Evolutionary conservation across 805 yeast genomes (phyloP).

Genomic region (Kregervanrija delftensis): DNA sequence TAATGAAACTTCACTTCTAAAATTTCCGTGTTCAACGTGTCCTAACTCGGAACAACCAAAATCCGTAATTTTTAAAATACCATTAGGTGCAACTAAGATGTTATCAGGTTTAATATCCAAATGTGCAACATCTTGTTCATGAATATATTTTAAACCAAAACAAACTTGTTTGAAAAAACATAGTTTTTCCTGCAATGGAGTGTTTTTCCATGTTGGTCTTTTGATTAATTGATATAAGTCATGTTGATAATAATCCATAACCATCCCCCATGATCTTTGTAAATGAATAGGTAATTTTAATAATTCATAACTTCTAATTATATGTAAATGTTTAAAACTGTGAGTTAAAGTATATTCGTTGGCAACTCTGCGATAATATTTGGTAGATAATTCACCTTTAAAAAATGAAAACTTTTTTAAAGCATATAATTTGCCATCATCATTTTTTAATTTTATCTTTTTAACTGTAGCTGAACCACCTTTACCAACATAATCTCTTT

Average conservation of each 20-base stretch:
- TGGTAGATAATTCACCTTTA: slow-evolving; percentile 35
- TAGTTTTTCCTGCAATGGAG: slow-evolving; percentile 44
- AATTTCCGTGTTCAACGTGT: slow-evolving; percentile 46
- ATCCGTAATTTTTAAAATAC: slow-evolving; percentile 64
- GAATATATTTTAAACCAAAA: slow-evolving; percentile 55
- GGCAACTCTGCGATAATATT: slow-evolving; percentile 57
- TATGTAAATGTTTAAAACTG: slow-evolving; percentile 47
- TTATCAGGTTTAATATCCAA: slow-evolving; percentile 75
- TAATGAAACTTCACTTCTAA: slow-evolving; percentile 31
- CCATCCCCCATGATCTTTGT: slow-evolving; percentile 71
- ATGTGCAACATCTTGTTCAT: slow-evolving; percentile 62
- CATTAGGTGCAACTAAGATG: slow-evolving; percentile 49
- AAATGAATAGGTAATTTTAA: slow-evolving; percentile 52
- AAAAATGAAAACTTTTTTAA: slow-evolving; percentile 59
- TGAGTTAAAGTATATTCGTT: slow-evolving; percentile 61
- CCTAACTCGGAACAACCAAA: slow-evolving; percentile 71
- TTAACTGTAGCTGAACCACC: slow-evolving; percentile 72
- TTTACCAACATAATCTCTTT: slow-evolving; percentile 42
- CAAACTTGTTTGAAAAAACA: slow-evolving; percentile 67
- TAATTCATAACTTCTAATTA: slow-evolving; percentile 48
- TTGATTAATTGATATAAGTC: slow-evolving; percentile 54
- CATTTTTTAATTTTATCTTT: slow-evolving; percentile 30
- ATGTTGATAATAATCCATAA: slow-evolving; percentile 56
- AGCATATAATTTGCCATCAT: slow-evolving; percentile 44
- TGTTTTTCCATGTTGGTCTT: slow-evolving; percentile 51